Conservation (phyloP, 2,329 filamentous ascomycete genomes). For the Xylaria sp. region DNA sequence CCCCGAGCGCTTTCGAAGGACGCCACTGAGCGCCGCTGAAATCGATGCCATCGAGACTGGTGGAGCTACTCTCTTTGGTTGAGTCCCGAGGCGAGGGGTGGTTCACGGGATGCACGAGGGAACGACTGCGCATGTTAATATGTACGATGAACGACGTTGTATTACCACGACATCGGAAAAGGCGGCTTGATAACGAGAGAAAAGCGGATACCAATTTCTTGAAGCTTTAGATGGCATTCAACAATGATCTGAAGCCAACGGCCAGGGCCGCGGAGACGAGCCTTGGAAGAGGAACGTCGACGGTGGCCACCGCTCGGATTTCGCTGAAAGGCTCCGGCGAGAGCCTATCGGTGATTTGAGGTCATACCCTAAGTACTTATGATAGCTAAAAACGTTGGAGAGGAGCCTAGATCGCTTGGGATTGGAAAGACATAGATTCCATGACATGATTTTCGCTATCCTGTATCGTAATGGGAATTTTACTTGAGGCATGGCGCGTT, state of each 20-base stretch:
- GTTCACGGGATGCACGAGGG: constrained; percentile 8
- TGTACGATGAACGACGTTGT: constrained; percentile 39
- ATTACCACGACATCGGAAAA: constrained; percentile 32
- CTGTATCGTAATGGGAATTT: constrained; percentile 1
- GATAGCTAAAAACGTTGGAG: constrained; percentile 13
- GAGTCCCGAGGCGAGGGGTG: constrained; percentile 38
- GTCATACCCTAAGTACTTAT: neutral
- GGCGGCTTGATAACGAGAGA: constrained; percentile 21
- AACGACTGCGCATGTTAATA: constrained; percentile 28
- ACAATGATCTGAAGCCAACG: constrained; percentile 10
- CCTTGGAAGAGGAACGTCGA: constrained; percentile 21
- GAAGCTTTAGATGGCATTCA: constrained; percentile 13
- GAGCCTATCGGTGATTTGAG: neutral
- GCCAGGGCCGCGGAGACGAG: constrained; percentile 10
- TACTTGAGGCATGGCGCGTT: neutral
- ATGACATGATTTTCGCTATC: neutral
- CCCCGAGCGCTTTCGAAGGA: constrained; percentile 82
- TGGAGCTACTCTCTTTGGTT: constrained; percentile 73
- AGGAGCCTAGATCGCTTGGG: constrained; percentile 16
- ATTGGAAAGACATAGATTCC: constrained; percentile 10
- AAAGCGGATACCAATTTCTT: constrained; percentile 20
- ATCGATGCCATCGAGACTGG: constrained; percentile 97
- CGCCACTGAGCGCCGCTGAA: constrained; percentile 79
- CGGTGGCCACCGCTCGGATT: neutral
- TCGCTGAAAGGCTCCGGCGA: neutral